A percentile compares a stretch with the other conserved stretches of the same genome.
These are phyloP conservation scores for Mucor sp. DNA, from an alignment of 371 early-diverging fungal genomes.

Conservation along the genomic window DNA sequence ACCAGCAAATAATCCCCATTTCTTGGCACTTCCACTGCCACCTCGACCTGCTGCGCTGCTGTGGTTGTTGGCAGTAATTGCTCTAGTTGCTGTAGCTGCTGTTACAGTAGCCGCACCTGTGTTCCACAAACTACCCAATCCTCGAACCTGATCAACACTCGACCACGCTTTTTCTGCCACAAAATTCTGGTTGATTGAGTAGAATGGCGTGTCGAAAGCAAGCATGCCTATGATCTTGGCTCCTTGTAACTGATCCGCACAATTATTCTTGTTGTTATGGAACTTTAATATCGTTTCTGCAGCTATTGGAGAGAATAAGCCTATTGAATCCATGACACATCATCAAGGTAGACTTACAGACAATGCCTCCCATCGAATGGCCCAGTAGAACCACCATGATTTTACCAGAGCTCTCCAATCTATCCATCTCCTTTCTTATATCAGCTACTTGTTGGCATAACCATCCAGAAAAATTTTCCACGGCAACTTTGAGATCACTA, in stretches of 20 bases:
- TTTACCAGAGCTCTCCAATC: conserved; percentile 32
- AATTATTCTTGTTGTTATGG: conserved; percentile 10
- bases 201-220: conserved; percentile 67
- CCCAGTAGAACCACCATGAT: conserved; percentile 47
- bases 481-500: conserved; percentile 45
- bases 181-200: conserved; percentile 52
- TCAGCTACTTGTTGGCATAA: conserved; percentile 40
- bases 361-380: conserved; percentile 70
- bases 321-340: neutral
- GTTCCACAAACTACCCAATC: conserved; percentile 24
- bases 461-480: conserved; percentile 51
- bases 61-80: conserved; percentile 4
- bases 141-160: conserved; percentile 22
- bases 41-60: neutral
- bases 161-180: conserved; percentile 39
- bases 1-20: conserved; percentile 57
- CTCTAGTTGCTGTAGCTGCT: conserved; percentile 12
- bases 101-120: conserved; percentile 19
- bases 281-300: conserved; percentile 59
- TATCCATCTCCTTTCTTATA: conserved; percentile 25
- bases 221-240: conserved; percentile 55
- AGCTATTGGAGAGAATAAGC: conserved; percentile 28
- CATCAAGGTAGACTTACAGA: conserved; percentile 43
- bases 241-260: conserved; percentile 20
- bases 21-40: conserved; percentile 2